phyloP scores from a whole-genome alignment of 345 rosid species.

The Salix koriyanagi region DNA sequence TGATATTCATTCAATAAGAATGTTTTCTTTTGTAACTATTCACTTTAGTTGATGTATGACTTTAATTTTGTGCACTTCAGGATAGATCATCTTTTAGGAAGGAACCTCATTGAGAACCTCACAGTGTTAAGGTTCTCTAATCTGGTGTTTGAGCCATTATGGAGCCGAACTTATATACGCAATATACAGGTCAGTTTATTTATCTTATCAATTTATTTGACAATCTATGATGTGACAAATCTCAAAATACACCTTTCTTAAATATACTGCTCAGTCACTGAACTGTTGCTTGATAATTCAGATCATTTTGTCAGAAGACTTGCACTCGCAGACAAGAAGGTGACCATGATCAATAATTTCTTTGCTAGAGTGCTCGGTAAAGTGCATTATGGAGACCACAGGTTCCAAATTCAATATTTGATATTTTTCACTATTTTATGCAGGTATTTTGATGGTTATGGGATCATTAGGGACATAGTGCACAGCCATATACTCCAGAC shows the following conservation, averaged over 20 bases:
- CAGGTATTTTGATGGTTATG: slow-evolving; percentile 81
- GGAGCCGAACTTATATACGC: slow-evolving; percentile 64
- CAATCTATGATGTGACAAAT: not conserved
- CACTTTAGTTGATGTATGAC: slow-evolving; percentile 4
- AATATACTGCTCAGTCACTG: slow-evolving; percentile 10
- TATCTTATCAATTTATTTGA: not conserved
- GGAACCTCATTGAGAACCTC: slow-evolving; percentile 72
- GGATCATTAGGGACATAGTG: slow-evolving; percentile 65
- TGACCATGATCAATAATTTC: slow-evolving; percentile 13
- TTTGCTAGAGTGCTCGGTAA: not conserved
- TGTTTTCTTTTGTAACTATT: not conserved
- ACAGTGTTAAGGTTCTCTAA: slow-evolving; percentile 69
- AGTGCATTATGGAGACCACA: slow-evolving; percentile 9
- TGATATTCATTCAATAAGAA: not conserved
- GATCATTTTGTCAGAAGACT: slow-evolving; percentile 65
- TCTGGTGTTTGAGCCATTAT: slow-evolving; percentile 71
- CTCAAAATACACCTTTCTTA: not conserved
- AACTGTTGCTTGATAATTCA: slow-evolving; percentile 28
- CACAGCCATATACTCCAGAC: slow-evolving; percentile 78
- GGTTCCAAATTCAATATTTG: slow-evolving; percentile 8
- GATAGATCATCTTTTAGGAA: slow-evolving; percentile 73
- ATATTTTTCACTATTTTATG: not conserved
- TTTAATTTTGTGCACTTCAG: slow-evolving; percentile 32
- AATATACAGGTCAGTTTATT: slow-evolving; percentile 47
- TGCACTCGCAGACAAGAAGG: slow-evolving; percentile 43